Evolutionary conservation across 1,284 basidiomycete species (phyloP).

Genomic region (Exobasidium cylindrosporum): DNA sequence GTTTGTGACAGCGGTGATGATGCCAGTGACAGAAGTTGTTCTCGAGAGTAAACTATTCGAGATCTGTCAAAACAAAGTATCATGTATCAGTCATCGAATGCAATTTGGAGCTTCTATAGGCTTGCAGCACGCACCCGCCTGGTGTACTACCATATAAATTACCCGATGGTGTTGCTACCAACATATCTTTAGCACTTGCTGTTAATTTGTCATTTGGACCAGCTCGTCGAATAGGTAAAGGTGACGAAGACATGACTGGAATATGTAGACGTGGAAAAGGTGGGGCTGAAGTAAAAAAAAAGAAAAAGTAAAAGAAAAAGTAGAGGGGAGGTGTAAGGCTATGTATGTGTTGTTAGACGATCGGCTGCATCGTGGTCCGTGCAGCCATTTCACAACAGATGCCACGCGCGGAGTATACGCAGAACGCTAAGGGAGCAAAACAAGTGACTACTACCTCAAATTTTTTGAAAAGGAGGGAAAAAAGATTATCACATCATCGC

Average conservation of each 20-base stretch:
- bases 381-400: too few species aligned
- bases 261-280: too few species aligned
- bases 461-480: too few species aligned
- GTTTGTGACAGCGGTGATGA: conserved; percentile 27
- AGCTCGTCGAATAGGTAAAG: not conserved
- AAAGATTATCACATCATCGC: too few species aligned
- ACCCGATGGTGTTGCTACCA: not conserved
- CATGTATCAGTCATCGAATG: not conserved
- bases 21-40: conserved; percentile 36
- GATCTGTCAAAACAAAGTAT: conserved; percentile 10
- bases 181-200: not conserved
- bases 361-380: too few species aligned
- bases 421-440: too few species aligned
- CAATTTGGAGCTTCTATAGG: not conserved
- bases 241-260: not conserved
- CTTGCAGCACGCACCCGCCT: conserved; percentile 20
- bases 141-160: conserved; percentile 34
- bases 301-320: too few species aligned
- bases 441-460: too few species aligned
- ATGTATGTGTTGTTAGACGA: too few species aligned
- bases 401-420: too few species aligned
- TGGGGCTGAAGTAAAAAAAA: too few species aligned
- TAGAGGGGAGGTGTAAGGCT: too few species aligned
- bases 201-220: not conserved
- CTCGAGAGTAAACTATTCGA: conserved; percentile 37